Evolutionary conservation across 495 filamentous ascomycete genomes (phyloP).

Genomic region (Rhypophila decipiens): DNA sequence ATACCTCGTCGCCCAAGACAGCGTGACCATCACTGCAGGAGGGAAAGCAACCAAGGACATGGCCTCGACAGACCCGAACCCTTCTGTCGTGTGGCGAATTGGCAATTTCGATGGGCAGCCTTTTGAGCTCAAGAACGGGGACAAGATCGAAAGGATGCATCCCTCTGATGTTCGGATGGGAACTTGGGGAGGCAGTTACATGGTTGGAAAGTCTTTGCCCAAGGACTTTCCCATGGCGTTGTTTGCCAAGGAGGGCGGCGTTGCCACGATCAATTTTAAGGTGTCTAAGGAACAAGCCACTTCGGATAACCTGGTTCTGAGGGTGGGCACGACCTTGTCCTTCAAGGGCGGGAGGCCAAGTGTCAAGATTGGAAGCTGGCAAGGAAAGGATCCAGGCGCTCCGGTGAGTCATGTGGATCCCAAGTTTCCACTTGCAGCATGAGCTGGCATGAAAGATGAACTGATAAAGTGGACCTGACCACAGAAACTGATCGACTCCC

Average conservation of each 20-base stretch:
- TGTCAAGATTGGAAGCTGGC: conserved; percentile 41
- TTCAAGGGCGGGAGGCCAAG: conserved; percentile 48
- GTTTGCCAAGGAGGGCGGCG: conserved; percentile 49
- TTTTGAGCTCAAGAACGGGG: conserved; percentile 52
- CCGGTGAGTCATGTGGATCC: conserved; percentile 47
- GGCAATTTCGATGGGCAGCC: conserved; percentile 53
- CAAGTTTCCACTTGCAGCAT: too few species aligned
- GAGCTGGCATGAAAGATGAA: background rate
- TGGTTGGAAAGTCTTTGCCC: conserved; percentile 40
- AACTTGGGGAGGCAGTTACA: conserved; percentile 47
- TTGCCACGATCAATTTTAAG: conserved; percentile 48
- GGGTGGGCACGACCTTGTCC: conserved; percentile 51
- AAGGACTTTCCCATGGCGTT: conserved; percentile 55
- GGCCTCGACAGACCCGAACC: conserved; percentile 35
- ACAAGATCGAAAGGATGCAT: conserved; percentile 55
- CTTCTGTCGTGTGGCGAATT: conserved; percentile 50
- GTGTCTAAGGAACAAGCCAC: conserved; percentile 32
- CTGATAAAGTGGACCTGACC: background rate
- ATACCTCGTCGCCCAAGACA: conserved; percentile 39
- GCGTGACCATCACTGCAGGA: conserved; percentile 43
- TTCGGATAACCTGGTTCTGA: background rate
- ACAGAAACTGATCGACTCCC: conserved; percentile 44
- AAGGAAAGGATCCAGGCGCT: conserved; percentile 38
- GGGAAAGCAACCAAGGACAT: conserved; percentile 42
- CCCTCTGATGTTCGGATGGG: conserved; percentile 52